Percentiles rank a stretch among this genome's conserved stretches.
Conservation (phyloP, 2,329 filamentous ascomycete genomes). For the Aspergillus fischeri region DNA sequence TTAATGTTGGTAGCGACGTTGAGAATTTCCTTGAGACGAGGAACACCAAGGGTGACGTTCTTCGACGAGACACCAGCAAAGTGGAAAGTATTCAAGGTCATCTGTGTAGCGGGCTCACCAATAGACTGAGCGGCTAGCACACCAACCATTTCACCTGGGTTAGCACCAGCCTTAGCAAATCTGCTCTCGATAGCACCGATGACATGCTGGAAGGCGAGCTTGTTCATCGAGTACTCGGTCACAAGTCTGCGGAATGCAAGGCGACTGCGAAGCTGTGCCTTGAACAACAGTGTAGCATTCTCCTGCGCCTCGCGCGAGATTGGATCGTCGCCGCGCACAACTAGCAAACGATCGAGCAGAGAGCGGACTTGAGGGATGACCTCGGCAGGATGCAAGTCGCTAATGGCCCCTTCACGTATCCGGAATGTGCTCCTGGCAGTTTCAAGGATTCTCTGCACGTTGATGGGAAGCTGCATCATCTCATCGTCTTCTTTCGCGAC, state of each 20-base stretch:
- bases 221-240: slow-evolving; percentile 78
- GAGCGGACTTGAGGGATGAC: slow-evolving; percentile 75
- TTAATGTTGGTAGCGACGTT: slow-evolving; percentile 98
- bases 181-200: slow-evolving; percentile 85
- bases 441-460: slow-evolving; percentile 85
- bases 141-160: slow-evolving; percentile 97
- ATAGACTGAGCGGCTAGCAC: slow-evolving; percentile 97
- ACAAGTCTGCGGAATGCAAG: slow-evolving; percentile 92
- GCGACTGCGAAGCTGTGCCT: slow-evolving; percentile 81
- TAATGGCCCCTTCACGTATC: slow-evolving; percentile 78
- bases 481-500: slow-evolving; percentile 76
- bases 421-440: slow-evolving; percentile 87
- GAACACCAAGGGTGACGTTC: slow-evolving; percentile 98
- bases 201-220: slow-evolving; percentile 87
- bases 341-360: slow-evolving; percentile 70
- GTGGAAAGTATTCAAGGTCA: slow-evolving; percentile 99
- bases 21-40: slow-evolving; percentile 97
- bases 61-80: slow-evolving; percentile 99
- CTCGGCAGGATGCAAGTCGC: slow-evolving; percentile 83
- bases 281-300: slow-evolving; percentile 87
- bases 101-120: slow-evolving; percentile 96
- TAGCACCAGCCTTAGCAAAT: slow-evolving; percentile 80
- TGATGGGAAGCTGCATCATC: slow-evolving; percentile 86
- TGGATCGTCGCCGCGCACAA: slow-evolving; percentile 78
- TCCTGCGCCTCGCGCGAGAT: slow-evolving; percentile 82